Percentiles rank a stretch among this genome's conserved stretches.
These are phyloP conservation scores for Candida sanyaensis DNA, from an alignment of 1,139 yeast species.

Conservation along the genomic window DNA sequence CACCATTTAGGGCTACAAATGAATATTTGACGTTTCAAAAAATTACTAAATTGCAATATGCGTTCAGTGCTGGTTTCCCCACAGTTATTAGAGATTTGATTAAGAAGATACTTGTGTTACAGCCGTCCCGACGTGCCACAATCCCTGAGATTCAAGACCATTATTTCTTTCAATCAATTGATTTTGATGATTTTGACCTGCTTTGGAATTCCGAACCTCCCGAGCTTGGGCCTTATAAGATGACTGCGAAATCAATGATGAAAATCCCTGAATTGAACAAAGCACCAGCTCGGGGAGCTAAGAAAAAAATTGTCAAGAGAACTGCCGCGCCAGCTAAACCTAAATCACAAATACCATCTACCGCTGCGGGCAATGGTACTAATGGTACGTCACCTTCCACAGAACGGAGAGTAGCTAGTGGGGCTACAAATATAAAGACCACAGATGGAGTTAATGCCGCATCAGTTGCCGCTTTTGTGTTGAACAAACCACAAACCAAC, in stretches of 20 bases:
- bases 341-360: slow-evolving; percentile 10
- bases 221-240: slow-evolving; percentile 64
- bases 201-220: slow-evolving; percentile 81
- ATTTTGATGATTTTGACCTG: slow-evolving; percentile 63
- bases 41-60: slow-evolving; percentile 57
- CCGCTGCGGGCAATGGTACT: slow-evolving; percentile 2
- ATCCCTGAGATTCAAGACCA: slow-evolving; percentile 50
- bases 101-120: slow-evolving; percentile 46
- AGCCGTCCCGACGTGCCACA: slow-evolving; percentile 44
- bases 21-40: slow-evolving; percentile 68
- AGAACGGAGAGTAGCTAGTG: slow-evolving; percentile 1
- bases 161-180: slow-evolving; percentile 65
- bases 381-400: slow-evolving; percentile 12
- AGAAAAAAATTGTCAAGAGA: slow-evolving; percentile 15
- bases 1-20: slow-evolving; percentile 78
- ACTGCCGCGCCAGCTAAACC: slow-evolving; percentile 2
- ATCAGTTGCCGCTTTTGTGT: slow-evolving; percentile 47
- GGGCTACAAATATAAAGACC: background rate
- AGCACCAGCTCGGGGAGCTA: slow-evolving; percentile 21
- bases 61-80: slow-evolving; percentile 59
- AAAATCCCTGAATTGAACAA: slow-evolving; percentile 48
- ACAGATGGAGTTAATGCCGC: slow-evolving; percentile 36
- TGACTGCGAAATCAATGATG: slow-evolving; percentile 60
- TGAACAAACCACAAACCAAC: slow-evolving; percentile 28
- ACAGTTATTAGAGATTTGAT: slow-evolving; percentile 48